phyloP scores from a whole-genome alignment of 164 flowering plant species.

The Litsea cubeba region DNA sequence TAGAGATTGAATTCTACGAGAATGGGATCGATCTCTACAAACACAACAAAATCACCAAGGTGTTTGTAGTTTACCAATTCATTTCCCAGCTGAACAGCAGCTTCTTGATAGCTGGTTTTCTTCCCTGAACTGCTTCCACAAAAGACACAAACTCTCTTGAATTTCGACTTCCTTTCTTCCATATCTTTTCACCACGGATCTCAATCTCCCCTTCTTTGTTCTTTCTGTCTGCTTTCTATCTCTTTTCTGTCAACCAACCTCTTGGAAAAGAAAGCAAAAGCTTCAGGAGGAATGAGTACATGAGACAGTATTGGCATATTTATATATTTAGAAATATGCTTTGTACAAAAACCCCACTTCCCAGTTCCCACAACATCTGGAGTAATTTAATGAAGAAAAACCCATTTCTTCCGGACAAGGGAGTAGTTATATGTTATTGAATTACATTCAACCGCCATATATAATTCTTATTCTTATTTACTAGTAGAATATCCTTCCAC shows the following conservation, averaged over 20 bases:
- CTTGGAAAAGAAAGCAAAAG: neutral
- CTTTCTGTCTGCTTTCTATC: neutral
- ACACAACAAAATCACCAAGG: neutral
- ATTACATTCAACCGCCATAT: too few species aligned
- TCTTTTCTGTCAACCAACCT: neutral
- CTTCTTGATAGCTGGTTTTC: constrained; percentile 35
- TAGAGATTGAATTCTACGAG: neutral
- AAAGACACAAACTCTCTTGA: constrained; percentile 76
- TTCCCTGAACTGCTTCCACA: constrained; percentile 88
- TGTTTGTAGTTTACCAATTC: constrained; percentile 49
- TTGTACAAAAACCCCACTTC: neutral
- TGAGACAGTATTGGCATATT: neutral
- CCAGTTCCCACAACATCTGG: neutral
- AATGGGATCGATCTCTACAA: neutral
- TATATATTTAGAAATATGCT: neutral
- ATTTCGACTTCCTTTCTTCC: constrained; percentile 52
- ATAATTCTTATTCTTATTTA: too few species aligned
- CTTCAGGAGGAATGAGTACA: neutral
- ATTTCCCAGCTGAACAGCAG: constrained; percentile 22
- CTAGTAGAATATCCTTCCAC: too few species aligned
- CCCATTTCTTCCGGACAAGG: too few species aligned
- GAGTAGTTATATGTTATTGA: too few species aligned
- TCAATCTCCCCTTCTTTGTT: constrained; percentile 2
- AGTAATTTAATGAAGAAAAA: too few species aligned
- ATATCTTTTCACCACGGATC: constrained; percentile 9